A percentile compares a stretch with the other conserved stretches of the same genome.
phyloP scores from a whole-genome alignment of 345 rosid genomes.

The Sisymbrium irio region DNA sequence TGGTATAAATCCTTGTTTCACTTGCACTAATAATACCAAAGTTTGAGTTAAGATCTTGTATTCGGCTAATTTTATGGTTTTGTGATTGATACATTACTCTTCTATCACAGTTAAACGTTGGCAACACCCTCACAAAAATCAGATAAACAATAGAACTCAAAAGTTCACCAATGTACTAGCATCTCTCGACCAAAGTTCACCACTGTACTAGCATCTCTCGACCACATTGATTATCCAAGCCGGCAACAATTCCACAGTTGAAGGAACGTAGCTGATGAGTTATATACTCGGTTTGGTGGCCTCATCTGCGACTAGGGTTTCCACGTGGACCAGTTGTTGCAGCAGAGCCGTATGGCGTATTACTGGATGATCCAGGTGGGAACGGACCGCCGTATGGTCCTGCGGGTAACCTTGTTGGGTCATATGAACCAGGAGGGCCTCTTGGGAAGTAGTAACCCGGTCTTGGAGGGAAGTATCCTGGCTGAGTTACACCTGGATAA shows the following conservation, averaged over 20 bases:
- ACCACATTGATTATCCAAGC: constrained; percentile 2
- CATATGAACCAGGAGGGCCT: constrained; percentile 38
- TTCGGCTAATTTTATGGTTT: too few species aligned
- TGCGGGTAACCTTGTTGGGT: constrained; percentile 37
- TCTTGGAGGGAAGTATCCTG: constrained; percentile 52
- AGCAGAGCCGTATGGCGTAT: constrained; percentile 52
- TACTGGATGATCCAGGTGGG: constrained; percentile 47
- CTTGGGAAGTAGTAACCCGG: constrained; percentile 42
- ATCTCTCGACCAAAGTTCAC: constrained; percentile 12
- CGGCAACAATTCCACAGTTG: neutral
- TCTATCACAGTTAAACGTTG: neutral
- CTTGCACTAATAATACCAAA: too few species aligned
- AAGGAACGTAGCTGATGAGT: neutral
- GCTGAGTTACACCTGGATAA: constrained; percentile 53
- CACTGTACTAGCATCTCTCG: constrained; percentile 6
- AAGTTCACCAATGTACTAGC: too few species aligned
- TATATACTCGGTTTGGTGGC: constrained; percentile 14
- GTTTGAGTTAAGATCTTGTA: too few species aligned
- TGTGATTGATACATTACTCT: neutral
- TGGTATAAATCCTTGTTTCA: too few species aligned
- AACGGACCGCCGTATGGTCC: constrained; percentile 39
- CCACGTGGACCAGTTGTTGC: constrained; percentile 62
- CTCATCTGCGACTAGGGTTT: constrained; percentile 58
- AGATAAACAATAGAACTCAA: too few species aligned
- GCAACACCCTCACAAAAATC: too few species aligned